These are phyloP conservation scores for Tanacetum coccineum DNA, from an alignment of 129 eudicot species.

Conservation along the genomic window DNA sequence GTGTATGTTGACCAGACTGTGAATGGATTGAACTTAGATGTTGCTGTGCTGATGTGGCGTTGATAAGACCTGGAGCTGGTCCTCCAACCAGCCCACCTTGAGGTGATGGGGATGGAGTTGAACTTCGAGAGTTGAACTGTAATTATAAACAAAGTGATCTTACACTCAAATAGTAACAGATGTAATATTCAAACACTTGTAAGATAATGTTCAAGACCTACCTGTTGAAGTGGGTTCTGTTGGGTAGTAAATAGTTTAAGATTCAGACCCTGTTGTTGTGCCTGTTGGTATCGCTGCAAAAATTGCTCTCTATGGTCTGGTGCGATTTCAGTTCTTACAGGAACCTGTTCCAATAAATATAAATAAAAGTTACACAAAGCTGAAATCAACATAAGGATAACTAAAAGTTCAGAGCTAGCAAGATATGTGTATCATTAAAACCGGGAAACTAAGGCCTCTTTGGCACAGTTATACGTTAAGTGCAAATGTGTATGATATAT, in stretches of 20 bases:
- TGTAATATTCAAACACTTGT: neutral
- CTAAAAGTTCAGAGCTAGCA: conserved; percentile 3
- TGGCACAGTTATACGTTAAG: neutral
- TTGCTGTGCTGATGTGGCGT: conserved; percentile 47
- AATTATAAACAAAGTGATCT: conserved; percentile 3
- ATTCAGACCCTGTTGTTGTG: conserved; percentile 30
- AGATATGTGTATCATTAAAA: neutral
- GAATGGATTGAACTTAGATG: conserved; percentile 52
- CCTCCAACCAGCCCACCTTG: conserved; percentile 48
- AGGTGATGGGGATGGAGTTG: conserved; percentile 51
- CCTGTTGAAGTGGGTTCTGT: conserved; percentile 72
- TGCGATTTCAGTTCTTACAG: conserved; percentile 78
- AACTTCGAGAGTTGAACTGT: conserved; percentile 69
- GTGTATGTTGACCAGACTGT: conserved; percentile 47
- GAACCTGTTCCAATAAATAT: conserved; percentile 41
- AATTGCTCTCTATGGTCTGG: conserved; percentile 81
- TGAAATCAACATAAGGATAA: conserved; percentile 9
- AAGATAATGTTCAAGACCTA: conserved; percentile 1
- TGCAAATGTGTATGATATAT: too few species aligned
- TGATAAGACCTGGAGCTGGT: conserved; percentile 27
- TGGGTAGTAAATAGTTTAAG: conserved; percentile 58
- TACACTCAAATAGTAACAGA: neutral
- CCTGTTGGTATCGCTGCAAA: conserved; percentile 28
- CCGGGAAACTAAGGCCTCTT: neutral
- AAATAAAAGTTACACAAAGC: neutral